Evolutionary conservation across 2,329 filamentous ascomycete species (phyloP), one percentile per base, ranked within the genome.

Genomic region (Colletotrichum cordylinicola): DNA sequence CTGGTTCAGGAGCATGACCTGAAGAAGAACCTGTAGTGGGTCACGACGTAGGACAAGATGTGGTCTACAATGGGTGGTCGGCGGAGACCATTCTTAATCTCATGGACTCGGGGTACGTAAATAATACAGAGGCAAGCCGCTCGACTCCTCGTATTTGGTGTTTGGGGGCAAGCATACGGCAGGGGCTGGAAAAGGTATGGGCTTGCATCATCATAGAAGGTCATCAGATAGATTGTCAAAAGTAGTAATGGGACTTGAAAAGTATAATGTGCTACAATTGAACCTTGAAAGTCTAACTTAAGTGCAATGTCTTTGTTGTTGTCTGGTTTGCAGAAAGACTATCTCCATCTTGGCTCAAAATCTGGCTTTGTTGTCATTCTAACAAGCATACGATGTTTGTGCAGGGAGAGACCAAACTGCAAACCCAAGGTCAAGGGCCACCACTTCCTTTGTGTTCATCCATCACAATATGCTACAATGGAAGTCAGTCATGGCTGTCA

Each of bases 11-110:
- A 98, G 87, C 96, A 93, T 80, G 86, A 86, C 16, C 88, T 86
- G 75, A 93, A 92, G 86, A 93, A 93, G 84, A 90, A 93, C 77
- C 77, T 93, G 48, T 93, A 15, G 31, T 56, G 2, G 13, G 2
- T 31, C 1, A n/a, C 27, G 24, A 29, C 8, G 21, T 10, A 24
- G 43, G n/a, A 52, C 43, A 4, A 4, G 1, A 1, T 15, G 43
- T 21, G 6, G n/a, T 52, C n/a, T 52, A 13, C n/a, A 13, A 13
- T 48, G n/a, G n/a, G 3, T 21, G 18, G 2, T 48, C n/a, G 43
- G 10, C 8, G 18, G 16, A 43, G 18, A n/a, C n/a, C 43, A 2
- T 48, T 21, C 1, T 48, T 21, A 21, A 2, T 21, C n/a, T 48
- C 18, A 21, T 48, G 43, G 43, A 52, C 43, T 52, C n/a, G 43